Evolutionary conservation across 2,329 filamentous ascomycete species (phyloP).

Genomic region (Neurospora sp.): DNA sequence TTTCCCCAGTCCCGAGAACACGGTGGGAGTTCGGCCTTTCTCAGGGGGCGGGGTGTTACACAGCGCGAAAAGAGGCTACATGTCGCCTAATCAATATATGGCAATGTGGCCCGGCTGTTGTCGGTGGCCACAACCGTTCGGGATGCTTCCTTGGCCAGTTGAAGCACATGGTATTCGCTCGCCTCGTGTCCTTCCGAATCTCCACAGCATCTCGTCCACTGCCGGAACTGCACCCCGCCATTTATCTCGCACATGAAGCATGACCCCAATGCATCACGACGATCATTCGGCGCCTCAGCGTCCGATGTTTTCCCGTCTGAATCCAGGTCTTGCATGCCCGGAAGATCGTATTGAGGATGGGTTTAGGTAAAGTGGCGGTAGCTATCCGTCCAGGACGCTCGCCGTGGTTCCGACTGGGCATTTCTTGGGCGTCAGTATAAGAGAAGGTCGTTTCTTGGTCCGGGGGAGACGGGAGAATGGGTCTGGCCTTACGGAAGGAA

Average conservation of each 20-base stretch:
- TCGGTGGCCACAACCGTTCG: slow-evolving; percentile 8
- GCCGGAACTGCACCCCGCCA: neutral
- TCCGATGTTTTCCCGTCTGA: neutral
- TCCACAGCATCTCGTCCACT: neutral
- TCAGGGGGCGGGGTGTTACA: neutral
- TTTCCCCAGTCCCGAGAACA: neutral
- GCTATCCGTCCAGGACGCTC: neutral
- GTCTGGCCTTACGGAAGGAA: neutral
- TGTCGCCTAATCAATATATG: slow-evolving; percentile 15
- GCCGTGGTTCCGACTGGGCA: neutral
- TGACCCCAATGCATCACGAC: neutral
- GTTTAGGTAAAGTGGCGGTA: neutral
- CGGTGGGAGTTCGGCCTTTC: neutral
- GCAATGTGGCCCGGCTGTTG: slow-evolving; percentile 18
- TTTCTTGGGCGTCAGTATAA: neutral
- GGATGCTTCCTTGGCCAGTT: slow-evolving; percentile 4
- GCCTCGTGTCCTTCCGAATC: neutral
- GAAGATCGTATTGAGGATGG: neutral
- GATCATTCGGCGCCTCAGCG: neutral
- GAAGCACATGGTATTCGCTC: neutral
- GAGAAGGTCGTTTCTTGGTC: neutral
- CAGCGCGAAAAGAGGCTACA: neutral
- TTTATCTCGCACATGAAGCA: neutral
- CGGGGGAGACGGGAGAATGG: neutral
- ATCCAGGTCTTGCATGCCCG: neutral